A percentile compares a stretch with the other conserved stretches of the same genome.
phyloP scores from a whole-genome alignment of 1,139 yeast genomes.

The Zygoascus sp. region DNA sequence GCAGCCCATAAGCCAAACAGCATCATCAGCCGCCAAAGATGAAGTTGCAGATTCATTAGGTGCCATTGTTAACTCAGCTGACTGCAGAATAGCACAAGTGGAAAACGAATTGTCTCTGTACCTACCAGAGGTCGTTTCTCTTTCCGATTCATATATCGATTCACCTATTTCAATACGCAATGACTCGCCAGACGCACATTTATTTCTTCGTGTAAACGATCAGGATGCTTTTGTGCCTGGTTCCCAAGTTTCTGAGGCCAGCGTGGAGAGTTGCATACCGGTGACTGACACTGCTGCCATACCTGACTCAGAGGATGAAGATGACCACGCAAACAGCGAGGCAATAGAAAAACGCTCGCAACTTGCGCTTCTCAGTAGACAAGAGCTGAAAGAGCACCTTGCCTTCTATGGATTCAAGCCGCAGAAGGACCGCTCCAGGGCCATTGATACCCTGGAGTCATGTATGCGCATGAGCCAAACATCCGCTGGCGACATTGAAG shows the following conservation, averaged over 20 bases:
- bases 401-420: constrained; percentile 2
- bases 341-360: no score
- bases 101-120: background rate
- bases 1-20: no score
- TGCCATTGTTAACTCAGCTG: background rate
- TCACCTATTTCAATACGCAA: background rate
- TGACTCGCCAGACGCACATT: background rate
- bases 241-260: background rate
- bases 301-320: background rate
- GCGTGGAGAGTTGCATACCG: background rate
- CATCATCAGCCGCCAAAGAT: no score
- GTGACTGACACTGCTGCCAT: background rate
- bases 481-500: background rate
- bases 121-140: background rate
- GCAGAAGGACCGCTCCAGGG: background rate
- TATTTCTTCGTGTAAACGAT: background rate
- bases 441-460: constrained; percentile 5
- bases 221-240: background rate
- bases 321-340: no score
- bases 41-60: no score
- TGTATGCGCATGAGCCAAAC: background rate
- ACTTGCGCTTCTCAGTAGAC: background rate
- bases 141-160: background rate
- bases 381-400: background rate
- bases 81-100: background rate